Evolutionary conservation across 2,329 filamentous ascomycete genomes (phyloP).

Genomic region (Dothideomycetes sp.): DNA sequence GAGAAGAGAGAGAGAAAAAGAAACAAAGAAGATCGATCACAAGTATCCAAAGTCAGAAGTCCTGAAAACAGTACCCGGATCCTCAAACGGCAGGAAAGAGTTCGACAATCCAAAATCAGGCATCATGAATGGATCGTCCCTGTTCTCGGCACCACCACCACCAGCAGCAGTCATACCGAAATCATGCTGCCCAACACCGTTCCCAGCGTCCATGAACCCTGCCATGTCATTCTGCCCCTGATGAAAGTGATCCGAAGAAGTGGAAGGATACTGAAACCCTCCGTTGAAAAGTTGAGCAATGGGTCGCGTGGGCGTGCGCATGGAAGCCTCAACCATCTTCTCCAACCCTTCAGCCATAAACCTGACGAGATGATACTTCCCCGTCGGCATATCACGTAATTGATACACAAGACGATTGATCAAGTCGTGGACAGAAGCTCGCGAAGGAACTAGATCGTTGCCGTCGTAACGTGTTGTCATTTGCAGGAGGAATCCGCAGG

Average conservation of each 20-base stretch:
- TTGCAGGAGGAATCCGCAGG: constrained; percentile 45
- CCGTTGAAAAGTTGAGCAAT: constrained; percentile 2
- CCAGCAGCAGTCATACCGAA: not conserved
- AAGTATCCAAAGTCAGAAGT: not conserved
- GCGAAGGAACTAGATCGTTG: not conserved
- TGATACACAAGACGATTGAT: constrained; percentile 3
- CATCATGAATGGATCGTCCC: constrained; percentile 8
- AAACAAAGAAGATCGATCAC: no score
- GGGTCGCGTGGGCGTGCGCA: constrained; percentile 6
- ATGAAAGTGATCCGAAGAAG: no score
- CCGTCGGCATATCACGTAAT: constrained; percentile 9
- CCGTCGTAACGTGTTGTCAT: constrained; percentile 35
- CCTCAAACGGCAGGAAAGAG: constrained; percentile 11
- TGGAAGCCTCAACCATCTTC: constrained; percentile 4
- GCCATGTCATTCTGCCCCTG: no score
- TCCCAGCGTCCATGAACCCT: not conserved
- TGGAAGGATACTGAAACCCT: not conserved
- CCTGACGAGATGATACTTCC: constrained; percentile 2
- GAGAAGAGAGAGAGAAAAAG: no score
- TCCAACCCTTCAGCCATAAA: constrained; percentile 10
- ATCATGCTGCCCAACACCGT: not conserved
- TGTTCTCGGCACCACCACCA: no score
- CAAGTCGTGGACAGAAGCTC: not conserved
- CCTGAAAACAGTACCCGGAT: not conserved
- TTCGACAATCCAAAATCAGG: constrained; percentile 10